A percentile compares a stretch with the other conserved stretches of the same genome.
phyloP scores from a whole-genome alignment of 176 grass and related monocot genomes.

The Echinochloa phyllopogon region DNA sequence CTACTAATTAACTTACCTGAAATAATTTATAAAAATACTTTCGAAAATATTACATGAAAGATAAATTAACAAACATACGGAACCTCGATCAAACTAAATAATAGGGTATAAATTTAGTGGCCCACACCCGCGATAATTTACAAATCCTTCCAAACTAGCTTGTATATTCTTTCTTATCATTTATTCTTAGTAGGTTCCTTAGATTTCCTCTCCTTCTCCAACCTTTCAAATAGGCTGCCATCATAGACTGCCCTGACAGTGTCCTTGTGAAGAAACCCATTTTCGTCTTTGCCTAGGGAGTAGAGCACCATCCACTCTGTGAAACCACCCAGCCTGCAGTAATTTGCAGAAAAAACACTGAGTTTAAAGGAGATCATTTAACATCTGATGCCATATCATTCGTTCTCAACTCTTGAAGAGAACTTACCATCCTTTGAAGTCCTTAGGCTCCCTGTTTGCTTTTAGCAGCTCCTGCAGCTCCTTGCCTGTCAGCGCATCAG shows the following conservation, averaged over 20 bases:
- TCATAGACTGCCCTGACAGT: conserved; percentile 68
- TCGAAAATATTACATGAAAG: not conserved
- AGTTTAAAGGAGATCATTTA: not conserved
- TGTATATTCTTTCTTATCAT: conserved; percentile 24
- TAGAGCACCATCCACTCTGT: conserved; percentile 72
- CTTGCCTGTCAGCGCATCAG: conserved; percentile 62
- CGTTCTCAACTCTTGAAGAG: conserved; percentile 5
- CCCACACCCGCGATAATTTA: not conserved
- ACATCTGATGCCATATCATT: conserved; percentile 6
- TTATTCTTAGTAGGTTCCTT: conserved; percentile 49
- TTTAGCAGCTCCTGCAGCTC: conserved; percentile 67
- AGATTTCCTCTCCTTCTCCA: conserved; percentile 56
- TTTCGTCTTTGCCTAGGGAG: conserved; percentile 63
- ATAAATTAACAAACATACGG: not conserved
- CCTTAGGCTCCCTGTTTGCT: conserved; percentile 66
- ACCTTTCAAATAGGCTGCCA: conserved; percentile 64
- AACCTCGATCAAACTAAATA: not conserved
- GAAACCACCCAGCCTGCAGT: conserved; percentile 51
- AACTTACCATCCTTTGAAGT: conserved; percentile 59
- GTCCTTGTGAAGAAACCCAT: conserved; percentile 71
- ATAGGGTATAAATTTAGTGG: not conserved
- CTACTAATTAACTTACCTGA: no score
- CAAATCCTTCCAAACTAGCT: not conserved
- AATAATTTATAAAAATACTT: not conserved
- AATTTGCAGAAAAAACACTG: not conserved